Conservation (phyloP, 768 basidiomycete genomes). For the Russula dissimulans region DNA sequence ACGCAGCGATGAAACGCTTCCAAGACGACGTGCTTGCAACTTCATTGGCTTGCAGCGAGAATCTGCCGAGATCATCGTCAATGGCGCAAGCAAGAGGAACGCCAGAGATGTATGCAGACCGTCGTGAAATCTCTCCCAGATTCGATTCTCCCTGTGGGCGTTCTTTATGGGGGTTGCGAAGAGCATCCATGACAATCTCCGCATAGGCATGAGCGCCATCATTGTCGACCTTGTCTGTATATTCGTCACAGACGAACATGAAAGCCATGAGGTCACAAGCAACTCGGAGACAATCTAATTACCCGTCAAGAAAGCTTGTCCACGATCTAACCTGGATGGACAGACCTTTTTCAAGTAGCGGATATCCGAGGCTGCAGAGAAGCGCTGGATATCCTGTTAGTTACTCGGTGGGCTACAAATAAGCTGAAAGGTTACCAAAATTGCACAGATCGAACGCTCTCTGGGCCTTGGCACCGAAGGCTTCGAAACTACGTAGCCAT, state of each 20-base stretch:
- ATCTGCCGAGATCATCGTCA: neutral
- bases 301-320: neutral
- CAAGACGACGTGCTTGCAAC: conserved; percentile 25
- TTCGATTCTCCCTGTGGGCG: conserved; percentile 30
- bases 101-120: conserved; percentile 26
- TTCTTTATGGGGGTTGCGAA: conserved; percentile 28
- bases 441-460: conserved; percentile 33
- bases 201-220: conserved; percentile 26
- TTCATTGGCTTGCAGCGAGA: neutral
- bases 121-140: conserved; percentile 31
- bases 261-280: conserved; percentile 44
- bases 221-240: conserved; percentile 33
- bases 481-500: conserved; percentile 32
- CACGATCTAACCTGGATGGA: neutral
- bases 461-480: conserved; percentile 30
- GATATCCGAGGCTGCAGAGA: conserved; percentile 32
- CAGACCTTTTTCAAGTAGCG: conserved; percentile 26
- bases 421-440: conserved; percentile 16
- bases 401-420: no score
- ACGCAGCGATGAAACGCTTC: conserved; percentile 30
- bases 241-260: conserved; percentile 42
- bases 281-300: conserved; percentile 21
- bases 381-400: conserved; percentile 22
- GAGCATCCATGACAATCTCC: conserved; percentile 34
- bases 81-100: no score